Conservation (phyloP, 106 monocot genomes). For the Dioscorea zingiberensis region DNA sequence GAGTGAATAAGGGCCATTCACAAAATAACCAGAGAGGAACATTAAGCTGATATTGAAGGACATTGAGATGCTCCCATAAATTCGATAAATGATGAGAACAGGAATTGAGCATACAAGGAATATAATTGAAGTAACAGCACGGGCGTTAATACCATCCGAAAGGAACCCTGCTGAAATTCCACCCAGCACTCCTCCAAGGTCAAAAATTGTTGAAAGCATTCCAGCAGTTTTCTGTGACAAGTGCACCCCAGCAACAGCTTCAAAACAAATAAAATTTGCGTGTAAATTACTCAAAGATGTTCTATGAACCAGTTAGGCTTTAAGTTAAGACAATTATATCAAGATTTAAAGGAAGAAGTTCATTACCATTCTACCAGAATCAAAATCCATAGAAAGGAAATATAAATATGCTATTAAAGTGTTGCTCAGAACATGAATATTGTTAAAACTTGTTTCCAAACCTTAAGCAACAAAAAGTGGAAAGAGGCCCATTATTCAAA, state of each 20-base stretch:
- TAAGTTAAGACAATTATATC: too few species aligned
- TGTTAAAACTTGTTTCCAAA: too few species aligned
- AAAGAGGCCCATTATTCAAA: too few species aligned
- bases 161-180: constrained; percentile 84
- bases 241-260: constrained; percentile 75
- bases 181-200: constrained; percentile 83
- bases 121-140: constrained; percentile 60
- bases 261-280: background rate
- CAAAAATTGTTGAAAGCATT: constrained; percentile 84
- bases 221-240: constrained; percentile 74
- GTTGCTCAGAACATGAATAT: too few species aligned
- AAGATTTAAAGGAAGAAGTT: too few species aligned
- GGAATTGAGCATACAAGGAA: constrained; percentile 81
- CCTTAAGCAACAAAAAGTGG: too few species aligned
- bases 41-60: constrained; percentile 54
- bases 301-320: too few species aligned
- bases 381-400: too few species aligned
- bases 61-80: constrained; percentile 55
- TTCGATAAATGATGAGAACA: constrained; percentile 54
- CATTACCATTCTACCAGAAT: too few species aligned
- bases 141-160: constrained; percentile 65
- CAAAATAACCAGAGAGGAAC: constrained; percentile 86
- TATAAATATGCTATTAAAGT: too few species aligned
- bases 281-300: too few species aligned
- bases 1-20: constrained; percentile 89